Base-by-base conservation (phyloP, 2,329 filamentous ascomycete genomes). In the Fusarium chaquense region DNA sequence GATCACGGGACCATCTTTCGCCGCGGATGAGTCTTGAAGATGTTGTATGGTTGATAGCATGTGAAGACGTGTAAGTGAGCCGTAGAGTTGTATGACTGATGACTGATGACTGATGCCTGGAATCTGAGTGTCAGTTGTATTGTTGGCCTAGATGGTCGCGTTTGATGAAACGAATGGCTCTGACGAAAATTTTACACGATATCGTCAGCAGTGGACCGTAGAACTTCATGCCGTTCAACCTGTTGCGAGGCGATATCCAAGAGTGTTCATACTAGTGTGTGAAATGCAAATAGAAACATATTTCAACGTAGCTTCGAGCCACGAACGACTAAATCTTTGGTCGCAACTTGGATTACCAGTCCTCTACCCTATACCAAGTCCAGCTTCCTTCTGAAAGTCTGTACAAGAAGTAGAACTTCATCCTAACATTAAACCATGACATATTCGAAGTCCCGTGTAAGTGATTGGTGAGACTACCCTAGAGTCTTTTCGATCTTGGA, bases 1-100 rank as follows among this genome's bases (percentile, higher is more conserved):
- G 26, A 45, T 64, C 62, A 64, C 59, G 53, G 28, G 41, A 59
- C 33, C 41, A 33, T 44, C 15, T 18, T 10, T 44, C 41, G 20
- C 41, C 22, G 50, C 40, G 26, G 20, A 20, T 40, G 38, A 44
- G 50, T 45, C 49, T 38, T 45, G 49, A 32, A 49, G 24, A 38
- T 26, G 3, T 20, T n/a, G n/a, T 7, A 18, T 38, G 26, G n/a
- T 18, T 10, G 22, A 28, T n/a, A 10, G 20, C 43, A 30, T 45
- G 26, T 44, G 41, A 44, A 44, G 5, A 18, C 9, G 15, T 40
- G n/a, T n/a, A 26, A 40, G 16, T 5, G 41, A 26, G 4, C 3
- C 12, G 9, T n/a, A 4, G 8, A 3, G 5, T 43, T 18, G 10
- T 6, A 26, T 43, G 2, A 43, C 5, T 26, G 22, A 26, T 26